phyloP scores from a whole-genome alignment of 2,329 filamentous ascomycete genomes.

The Cladosporium sp. region DNA sequence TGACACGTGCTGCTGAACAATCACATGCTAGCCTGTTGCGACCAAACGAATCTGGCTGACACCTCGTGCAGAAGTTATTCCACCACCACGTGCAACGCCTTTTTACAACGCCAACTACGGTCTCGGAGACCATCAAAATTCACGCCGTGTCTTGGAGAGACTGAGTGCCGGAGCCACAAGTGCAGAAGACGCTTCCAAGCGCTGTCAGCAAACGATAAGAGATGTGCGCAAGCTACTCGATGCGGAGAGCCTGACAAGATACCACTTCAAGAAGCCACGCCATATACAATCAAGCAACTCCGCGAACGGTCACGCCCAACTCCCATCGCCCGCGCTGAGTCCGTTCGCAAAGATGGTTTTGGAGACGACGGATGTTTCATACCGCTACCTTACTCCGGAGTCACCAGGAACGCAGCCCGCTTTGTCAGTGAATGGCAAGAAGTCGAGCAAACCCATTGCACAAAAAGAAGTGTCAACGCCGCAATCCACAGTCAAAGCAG shows the following conservation, averaged over 20 bases:
- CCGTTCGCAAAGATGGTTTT: slow-evolving; percentile 58
- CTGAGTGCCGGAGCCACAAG: slow-evolving; percentile 70
- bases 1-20: not conserved
- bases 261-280: slow-evolving; percentile 47
- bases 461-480: slow-evolving; percentile 1
- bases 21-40: slow-evolving; percentile 5
- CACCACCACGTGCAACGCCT: slow-evolving; percentile 45
- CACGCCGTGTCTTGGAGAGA: slow-evolving; percentile 56
- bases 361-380: slow-evolving; percentile 41
- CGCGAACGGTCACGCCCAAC: slow-evolving; percentile 14
- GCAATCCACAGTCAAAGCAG: not conserved
- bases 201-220: slow-evolving; percentile 69
- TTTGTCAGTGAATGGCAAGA: slow-evolving; percentile 12
- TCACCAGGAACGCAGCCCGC: slow-evolving; percentile 25
- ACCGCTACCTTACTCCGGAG: slow-evolving; percentile 35
- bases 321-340: slow-evolving; percentile 41
- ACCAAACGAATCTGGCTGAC: slow-evolving; percentile 23
- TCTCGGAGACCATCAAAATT: slow-evolving; percentile 29
- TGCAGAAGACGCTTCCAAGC: slow-evolving; percentile 60
- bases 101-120: slow-evolving; percentile 39
- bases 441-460: not conserved
- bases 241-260: slow-evolving; percentile 68
- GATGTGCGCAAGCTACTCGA: slow-evolving; percentile 74
- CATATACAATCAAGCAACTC: slow-evolving; percentile 17
- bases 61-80: slow-evolving; percentile 44